Base-by-base conservation (phyloP, 2,329 filamentous ascomycete genomes). In the Coniochaeta sp. region DNA sequence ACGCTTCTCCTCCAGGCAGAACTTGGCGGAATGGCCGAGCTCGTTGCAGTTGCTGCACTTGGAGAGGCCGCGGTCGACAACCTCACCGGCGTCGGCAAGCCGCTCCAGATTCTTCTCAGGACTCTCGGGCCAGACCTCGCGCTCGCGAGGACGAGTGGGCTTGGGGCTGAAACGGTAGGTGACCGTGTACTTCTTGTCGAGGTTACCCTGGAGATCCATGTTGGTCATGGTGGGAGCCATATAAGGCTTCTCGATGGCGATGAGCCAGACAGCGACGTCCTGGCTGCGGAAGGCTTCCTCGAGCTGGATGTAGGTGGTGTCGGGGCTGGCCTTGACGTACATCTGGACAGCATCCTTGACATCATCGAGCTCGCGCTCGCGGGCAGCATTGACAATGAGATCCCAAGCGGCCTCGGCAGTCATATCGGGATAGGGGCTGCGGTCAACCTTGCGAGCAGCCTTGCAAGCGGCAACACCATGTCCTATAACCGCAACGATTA, bases 161-260 rank as follows among this genome's bases (percentile, higher is more conserved):
- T 83, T 83, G 34, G 79, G 72, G 1, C 78, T 79, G 65, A 86
- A 85, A 56, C 88, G 83, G 68, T 87, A 85, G 0, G 82, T 83
- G 57, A 90, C 77, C 0, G 81, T 81, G 65, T 81, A 90, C 69
- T 85, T 86, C 71, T 85, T 86, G 60, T 81, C 81, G 22, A 88
- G 75, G 62, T 88, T 83, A 5, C 88, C 88, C 67, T 90, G 87
- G 1, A 90, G 75, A 64, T 90, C 87, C 83, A 90, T 88, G 72
- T 89, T 87, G 62, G 85, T 89, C 65, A 86, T 81, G 5, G 85
- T 84, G 1, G 74, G 68, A 0, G 78, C 69, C 32, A 89, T 71
- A 6, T 79, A 70, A 36, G 81, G 73, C 64, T 83, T 81, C 75
- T 89, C 82, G 6, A 83, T 71, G 6, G 84, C 84, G 64, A 90